Evolutionary conservation across 805 yeast species (phyloP), one percentile per base, ranked within the genome.

Genomic region (Lipomyces sp.): DNA sequence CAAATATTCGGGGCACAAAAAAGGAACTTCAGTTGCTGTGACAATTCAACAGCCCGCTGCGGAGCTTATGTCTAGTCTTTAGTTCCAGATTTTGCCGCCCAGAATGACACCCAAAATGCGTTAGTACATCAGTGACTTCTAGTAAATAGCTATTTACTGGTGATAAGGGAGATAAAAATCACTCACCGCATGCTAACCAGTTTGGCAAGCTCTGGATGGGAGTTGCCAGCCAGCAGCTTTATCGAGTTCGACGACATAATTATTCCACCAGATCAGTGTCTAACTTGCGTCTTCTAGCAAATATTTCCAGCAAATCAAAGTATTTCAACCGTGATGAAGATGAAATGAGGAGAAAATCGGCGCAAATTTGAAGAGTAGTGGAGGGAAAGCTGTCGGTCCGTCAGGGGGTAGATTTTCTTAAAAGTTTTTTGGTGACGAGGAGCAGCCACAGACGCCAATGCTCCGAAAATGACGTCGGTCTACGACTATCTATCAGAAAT

Each of bases 181-280:
- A 66, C 73, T 42, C 64, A 75, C 71, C 80, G 85, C 66, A 81
- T 79, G 2, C 95, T 85, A 48, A 95, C 90, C 54, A 82, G 80
- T 69, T 86, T 84, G n/a, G 96, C 90, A 57, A 94, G 84, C 59
- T 86, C 90, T 1, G 93, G 92, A 76, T 94, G 98, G 63, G 77
- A 76, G 61, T 78, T 78, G 10, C 83, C 88, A n/a, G 88, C 85
- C 54, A 86, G 76, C 54, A 86, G 79, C 74, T 86, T 86, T 70
- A 86, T 86, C 54, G 86, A 83, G 73, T 84, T 85, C 13, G 84
- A 70, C 39, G 80, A 67, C 79, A 78, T 76, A 29, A 30, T 55
- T 10, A 45, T 48, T 59, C 24, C 24, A 42, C 48, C 18, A 24
- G 29, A 42, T 39, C 58, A 10, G 29, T 24, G 8, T 42, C 39